A percentile compares a stretch with the other conserved stretches of the same genome.
Conservation (phyloP, 345 rosid genomes). For the Mallotus nudiflorus region DNA sequence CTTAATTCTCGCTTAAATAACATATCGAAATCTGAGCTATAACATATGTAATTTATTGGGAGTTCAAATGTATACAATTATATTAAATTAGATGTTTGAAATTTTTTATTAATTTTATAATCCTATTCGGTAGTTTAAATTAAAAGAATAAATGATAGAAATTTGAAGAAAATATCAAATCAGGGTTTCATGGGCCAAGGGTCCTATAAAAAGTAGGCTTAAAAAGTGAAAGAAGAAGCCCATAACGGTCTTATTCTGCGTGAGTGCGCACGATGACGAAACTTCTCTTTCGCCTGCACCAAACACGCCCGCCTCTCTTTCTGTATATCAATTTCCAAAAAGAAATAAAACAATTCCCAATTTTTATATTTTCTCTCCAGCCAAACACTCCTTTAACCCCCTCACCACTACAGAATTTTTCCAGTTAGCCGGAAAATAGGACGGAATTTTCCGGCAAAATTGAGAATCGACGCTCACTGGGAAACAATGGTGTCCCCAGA, state of each 20-base stretch:
- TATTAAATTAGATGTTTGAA: too few relatives aligned
- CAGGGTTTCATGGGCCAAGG: neutral
- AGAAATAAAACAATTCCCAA: neutral
- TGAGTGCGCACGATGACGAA: slow-evolving; percentile 7
- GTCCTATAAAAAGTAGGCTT: neutral
- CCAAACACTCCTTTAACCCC: neutral
- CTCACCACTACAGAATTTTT: neutral
- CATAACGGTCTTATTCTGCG: neutral
- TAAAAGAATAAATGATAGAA: neutral
- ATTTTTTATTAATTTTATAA: too few relatives aligned
- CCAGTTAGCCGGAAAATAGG: neutral
- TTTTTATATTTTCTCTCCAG: neutral
- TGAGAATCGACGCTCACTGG: neutral
- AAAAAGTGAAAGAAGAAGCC: neutral
- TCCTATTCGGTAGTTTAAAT: too few relatives aligned
- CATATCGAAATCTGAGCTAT: too few relatives aligned
- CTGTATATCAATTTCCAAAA: neutral
- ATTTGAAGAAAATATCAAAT: neutral
- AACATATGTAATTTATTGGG: too few relatives aligned
- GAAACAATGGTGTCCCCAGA: slow-evolving; percentile 48
- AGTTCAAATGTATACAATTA: too few relatives aligned
- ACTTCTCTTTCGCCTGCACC: neutral
- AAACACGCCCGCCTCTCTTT: neutral
- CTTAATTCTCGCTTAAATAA: too few relatives aligned
- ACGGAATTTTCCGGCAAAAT: neutral